These are phyloP conservation scores for Diplodia scrobiculata DNA, from an alignment of 2,329 filamentous ascomycete species.

Conservation along the genomic window DNA sequence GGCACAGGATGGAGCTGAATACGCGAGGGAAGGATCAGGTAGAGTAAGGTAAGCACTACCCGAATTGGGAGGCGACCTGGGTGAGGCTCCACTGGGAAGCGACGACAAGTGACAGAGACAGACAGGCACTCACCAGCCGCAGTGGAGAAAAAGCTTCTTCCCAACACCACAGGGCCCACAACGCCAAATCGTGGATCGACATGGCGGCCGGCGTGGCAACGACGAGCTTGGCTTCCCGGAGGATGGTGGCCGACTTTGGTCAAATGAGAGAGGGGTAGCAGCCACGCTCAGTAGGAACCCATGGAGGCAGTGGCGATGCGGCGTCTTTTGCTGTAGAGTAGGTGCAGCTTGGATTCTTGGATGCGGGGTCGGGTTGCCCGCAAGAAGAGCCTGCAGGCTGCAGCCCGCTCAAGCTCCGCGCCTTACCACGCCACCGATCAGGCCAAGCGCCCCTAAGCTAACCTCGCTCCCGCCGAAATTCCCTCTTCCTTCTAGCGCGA, in stretches of 20 bases:
- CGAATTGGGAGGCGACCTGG: background rate
- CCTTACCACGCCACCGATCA: constrained; percentile 10
- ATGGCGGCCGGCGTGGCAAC: background rate
- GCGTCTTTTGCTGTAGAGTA: too few relatives aligned
- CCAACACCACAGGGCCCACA: constrained; percentile 21
- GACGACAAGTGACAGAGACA: background rate
- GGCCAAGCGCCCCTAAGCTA: background rate
- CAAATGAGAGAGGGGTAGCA: background rate
- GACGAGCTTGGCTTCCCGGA: too few relatives aligned
- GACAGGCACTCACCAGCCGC: constrained; percentile 7
- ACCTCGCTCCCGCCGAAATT: background rate
- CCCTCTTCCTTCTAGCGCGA: constrained; percentile 8
- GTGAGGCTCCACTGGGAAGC: constrained; percentile 4
- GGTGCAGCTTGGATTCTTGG: background rate
- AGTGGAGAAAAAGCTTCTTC: background rate
- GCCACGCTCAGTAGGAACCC: background rate
- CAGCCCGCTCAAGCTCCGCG: constrained; percentile 9
- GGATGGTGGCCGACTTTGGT: background rate
- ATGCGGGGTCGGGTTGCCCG: background rate
- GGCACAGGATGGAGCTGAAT: constrained; percentile 12
- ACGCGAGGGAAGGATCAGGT: background rate
- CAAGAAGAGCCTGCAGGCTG: background rate
- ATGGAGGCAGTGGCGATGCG: background rate
- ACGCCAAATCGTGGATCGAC: background rate
- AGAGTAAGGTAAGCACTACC: background rate